Evolutionary conservation across 192 early-diverging fungal genomes (phyloP), one percentile per base, ranked within the genome.

Genomic region (Jimgerdemannia flammicorona): DNA sequence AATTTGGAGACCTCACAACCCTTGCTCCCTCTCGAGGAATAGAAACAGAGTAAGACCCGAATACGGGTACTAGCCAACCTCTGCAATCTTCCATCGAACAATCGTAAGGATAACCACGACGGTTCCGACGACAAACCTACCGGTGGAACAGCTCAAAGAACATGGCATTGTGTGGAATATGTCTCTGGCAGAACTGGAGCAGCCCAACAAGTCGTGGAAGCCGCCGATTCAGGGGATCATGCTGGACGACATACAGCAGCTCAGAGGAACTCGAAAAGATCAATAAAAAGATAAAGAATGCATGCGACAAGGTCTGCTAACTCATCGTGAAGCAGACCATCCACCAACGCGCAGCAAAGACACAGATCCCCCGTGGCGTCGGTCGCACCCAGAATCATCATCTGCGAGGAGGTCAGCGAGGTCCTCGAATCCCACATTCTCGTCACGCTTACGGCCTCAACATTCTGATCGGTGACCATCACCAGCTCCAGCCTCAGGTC

Each of bases 331-430:
- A 73, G 40, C 43, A 74, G 6, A 64, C 72, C 44, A 65, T 79
- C 90, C 2, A 91, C 90, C 19, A 84, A 77, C 14, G 88, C 11
- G 87, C 88, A 4, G 90, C 90, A 39, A 88, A 85, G 69, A 65
- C 69, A 43, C 81, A 87, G 69, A 72, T n/a, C 70, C 3, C 70
- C 86, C 20, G 70, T 90, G 18, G 71, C 6, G 43, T 70, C 73
- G 44, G 72, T 89, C 18, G 75, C 70, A 49, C 84, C 88, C 43
- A 80, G 75, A 49, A 73, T 89, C 17, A 82, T 89, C 70, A 83
- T 89, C n/a, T 79, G 85, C 3, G 88, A 89, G 75, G 88, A 89
- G 73, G 88, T 86, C 0, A 85, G 85, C 0, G 88, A 89, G 70
- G 85, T 84, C 40, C 41, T 89, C 66, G 88, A 87, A 69, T 83